phyloP scores from a whole-genome alignment of 306 rosid genomes.

The Abrus precatorius region DNA sequence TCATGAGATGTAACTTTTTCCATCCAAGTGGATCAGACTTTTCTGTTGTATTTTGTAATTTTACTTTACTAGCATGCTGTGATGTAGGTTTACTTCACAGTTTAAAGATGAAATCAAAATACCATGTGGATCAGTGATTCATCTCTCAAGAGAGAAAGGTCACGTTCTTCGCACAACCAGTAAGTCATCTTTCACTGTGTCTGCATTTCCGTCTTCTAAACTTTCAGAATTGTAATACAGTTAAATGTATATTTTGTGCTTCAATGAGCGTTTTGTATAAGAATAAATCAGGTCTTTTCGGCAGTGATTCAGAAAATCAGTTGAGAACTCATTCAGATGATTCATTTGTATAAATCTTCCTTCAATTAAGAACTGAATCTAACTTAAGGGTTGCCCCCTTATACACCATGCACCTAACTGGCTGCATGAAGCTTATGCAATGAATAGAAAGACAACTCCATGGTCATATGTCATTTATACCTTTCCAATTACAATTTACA shows the following conservation, averaged over 20 bases:
- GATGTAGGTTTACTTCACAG: conserved; percentile 91
- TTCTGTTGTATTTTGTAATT: conserved; percentile 25
- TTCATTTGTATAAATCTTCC: background rate
- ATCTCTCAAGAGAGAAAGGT: conserved; percentile 78
- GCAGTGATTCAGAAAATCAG: conserved; percentile 29
- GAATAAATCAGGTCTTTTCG: conserved; percentile 31
- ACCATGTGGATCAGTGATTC: conserved; percentile 85
- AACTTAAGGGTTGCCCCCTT: background rate
- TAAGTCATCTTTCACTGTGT: conserved; percentile 57
- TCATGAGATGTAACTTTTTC: background rate
- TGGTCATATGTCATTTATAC: conserved; percentile 4
- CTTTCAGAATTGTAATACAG: conserved; percentile 6
- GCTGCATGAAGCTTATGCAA: background rate
- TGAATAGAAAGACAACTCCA: conserved; percentile 4
- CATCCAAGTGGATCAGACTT: conserved; percentile 7
- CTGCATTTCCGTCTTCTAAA: conserved; percentile 28
- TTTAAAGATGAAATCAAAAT: conserved; percentile 91
- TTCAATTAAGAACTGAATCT: conserved; percentile 6
- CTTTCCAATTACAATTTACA: no score
- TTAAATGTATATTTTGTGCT: conserved; percentile 9
- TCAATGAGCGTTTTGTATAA: conserved; percentile 1
- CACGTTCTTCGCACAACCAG: conserved; percentile 83
- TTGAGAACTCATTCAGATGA: conserved; percentile 16
- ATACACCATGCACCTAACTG: conserved; percentile 24
- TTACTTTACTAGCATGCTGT: conserved; percentile 40